A percentile compares a stretch with the other conserved stretches of the same genome.
These are phyloP conservation scores for Apiosordaria backusii DNA, from an alignment of 495 filamentous ascomycete species.

Conservation along the genomic window DNA sequence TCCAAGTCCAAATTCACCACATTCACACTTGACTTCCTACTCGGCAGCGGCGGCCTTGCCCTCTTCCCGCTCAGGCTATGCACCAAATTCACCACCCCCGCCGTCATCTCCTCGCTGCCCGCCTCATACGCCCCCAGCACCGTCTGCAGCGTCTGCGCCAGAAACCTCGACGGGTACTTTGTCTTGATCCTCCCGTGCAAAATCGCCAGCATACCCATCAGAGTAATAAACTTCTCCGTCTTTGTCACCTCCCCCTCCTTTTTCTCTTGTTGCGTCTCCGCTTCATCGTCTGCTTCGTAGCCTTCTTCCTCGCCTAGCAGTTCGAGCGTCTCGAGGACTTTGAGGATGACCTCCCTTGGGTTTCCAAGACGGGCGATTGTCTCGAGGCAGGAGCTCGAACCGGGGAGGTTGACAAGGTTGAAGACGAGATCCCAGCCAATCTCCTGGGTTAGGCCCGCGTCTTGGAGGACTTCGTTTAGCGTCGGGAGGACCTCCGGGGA, in stretches of 20 bases:
- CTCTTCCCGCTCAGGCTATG: slow-evolving; percentile 63
- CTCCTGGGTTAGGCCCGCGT: slow-evolving; percentile 76
- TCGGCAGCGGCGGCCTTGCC: slow-evolving; percentile 71
- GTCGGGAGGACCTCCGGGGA: slow-evolving; percentile 70
- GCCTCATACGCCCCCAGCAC: slow-evolving; percentile 65
- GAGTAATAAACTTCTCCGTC: slow-evolving; percentile 62
- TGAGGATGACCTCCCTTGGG: slow-evolving; percentile 88
- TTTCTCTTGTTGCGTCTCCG: slow-evolving; percentile 10
- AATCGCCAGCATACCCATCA: slow-evolving; percentile 77
- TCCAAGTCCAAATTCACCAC: slow-evolving; percentile 45
- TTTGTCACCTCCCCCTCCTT: slow-evolving; percentile 20
- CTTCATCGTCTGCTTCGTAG: slow-evolving; percentile 29
- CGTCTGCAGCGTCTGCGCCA: slow-evolving; percentile 82
- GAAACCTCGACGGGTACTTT: slow-evolving; percentile 85
- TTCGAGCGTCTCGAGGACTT: slow-evolving; percentile 67
- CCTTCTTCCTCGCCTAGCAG: slow-evolving; percentile 45
- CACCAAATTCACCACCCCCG: slow-evolving; percentile 70
- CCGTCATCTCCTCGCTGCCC: slow-evolving; percentile 57
- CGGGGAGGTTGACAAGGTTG: slow-evolving; percentile 74
- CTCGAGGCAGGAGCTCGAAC: slow-evolving; percentile 69
- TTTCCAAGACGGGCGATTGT: slow-evolving; percentile 78
- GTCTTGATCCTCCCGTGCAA: slow-evolving; percentile 85
- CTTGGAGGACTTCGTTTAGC: slow-evolving; percentile 75
- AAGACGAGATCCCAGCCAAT: slow-evolving; percentile 97
- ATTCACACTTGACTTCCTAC: slow-evolving; percentile 60